Evolutionary conservation across 2,329 filamentous ascomycete species (phyloP), one percentile per base, ranked within the genome.

Genomic region (Clarireedia sp.): DNA sequence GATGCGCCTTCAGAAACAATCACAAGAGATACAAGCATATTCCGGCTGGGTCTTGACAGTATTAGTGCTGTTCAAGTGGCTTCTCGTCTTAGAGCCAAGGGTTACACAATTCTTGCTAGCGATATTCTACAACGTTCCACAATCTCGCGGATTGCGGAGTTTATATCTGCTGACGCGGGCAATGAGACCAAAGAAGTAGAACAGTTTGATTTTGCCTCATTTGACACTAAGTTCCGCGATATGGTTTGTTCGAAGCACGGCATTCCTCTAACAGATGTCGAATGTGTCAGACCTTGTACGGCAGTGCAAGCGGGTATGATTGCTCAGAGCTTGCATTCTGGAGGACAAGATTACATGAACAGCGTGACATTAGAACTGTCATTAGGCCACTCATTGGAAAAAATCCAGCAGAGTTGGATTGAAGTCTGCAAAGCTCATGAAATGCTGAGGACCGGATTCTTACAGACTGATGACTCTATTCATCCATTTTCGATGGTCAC

Each of bases 41-140:
- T 92, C 64, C 83, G 87, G 56, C 79, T 96, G n/a, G 92, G 92
- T 0, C 74, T 96, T 3, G 91, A 96, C 70, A 96, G 91, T 67
- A 94, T 97, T 64, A 91, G 87, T 58, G 88, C 90, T 0, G 78
- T 85, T 5, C 90, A 96, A 65, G 75, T 96, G 9, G 88, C 90
- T 0, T 78, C 81, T 1, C 72, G 77, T 24, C 73, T 96, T 16
- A 81, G 86, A 17, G 78, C 76, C 40, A 64, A 77, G 17, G 83
- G 83, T 0, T 73, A 83, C 40, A 65, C 68, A 1, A 70, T 90
- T 0, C 81, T 82, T 1, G 83, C 87, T 0, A 79, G 82, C 1
- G 88, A 95, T 67, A 82, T 96, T 14, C 78, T 96, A 53, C 83
- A 87, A 63, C 76, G 75, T 55, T 75, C 78, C 0, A 80, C 69